Conservation (phyloP, 2,329 filamentous ascomycete genomes). For the Periglandula ipomoeae region DNA sequence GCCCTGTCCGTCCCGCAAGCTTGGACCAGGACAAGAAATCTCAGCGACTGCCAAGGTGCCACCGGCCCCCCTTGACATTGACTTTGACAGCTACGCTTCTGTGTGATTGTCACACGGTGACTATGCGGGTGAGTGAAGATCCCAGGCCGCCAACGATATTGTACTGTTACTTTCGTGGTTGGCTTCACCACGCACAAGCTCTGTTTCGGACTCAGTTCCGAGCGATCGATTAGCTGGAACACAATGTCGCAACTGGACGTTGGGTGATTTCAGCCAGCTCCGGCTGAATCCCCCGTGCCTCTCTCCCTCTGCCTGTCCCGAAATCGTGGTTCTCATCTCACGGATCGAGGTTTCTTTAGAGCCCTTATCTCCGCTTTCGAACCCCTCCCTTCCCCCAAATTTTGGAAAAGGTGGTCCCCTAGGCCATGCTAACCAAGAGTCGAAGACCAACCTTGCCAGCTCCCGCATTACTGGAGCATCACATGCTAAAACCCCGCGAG, state of each 20-base stretch:
- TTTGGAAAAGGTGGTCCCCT: too few relatives aligned
- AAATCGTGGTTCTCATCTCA: not conserved
- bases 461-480: slow-evolving; percentile 1
- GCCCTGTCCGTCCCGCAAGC: not conserved
- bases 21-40: not conserved
- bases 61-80: not conserved
- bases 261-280: not conserved
- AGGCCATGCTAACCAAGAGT: too few relatives aligned
- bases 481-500: not conserved
- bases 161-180: not conserved
- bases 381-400: too few relatives aligned
- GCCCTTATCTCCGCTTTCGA: too few relatives aligned
- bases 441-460: not conserved
- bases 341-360: too few relatives aligned
- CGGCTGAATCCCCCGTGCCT: not conserved
- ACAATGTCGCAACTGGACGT: not conserved
- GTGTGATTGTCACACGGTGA: not conserved
- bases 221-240: not conserved
- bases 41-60: not conserved
- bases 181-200: not conserved
- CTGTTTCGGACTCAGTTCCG: not conserved
- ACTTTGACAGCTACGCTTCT: too few relatives aligned
- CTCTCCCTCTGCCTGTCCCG: not conserved
- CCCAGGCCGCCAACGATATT: not conserved
- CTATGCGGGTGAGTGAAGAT: not conserved